Conservation (phyloP, 345 rosid species). For the Linum usitatissimum region DNA sequence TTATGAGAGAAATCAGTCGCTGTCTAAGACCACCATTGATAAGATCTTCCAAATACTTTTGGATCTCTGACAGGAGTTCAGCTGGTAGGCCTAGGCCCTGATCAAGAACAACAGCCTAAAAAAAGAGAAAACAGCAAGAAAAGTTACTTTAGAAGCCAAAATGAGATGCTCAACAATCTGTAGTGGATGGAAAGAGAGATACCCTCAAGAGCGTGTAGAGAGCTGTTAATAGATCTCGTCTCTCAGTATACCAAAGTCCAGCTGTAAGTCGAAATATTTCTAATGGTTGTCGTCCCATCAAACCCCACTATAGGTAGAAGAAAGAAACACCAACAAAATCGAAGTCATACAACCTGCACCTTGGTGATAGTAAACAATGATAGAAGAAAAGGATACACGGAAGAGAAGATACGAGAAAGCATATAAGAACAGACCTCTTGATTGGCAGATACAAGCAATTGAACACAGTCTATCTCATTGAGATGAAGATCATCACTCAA, state of each 20-base stretch:
- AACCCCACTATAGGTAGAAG: constrained; percentile 48
- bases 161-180: constrained; percentile 9
- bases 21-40: constrained; percentile 65
- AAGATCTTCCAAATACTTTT: constrained; percentile 67
- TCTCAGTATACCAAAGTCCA: constrained; percentile 93
- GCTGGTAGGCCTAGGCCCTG: constrained; percentile 62
- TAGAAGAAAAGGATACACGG: not conserved
- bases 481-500: constrained; percentile 86
- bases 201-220: constrained; percentile 74
- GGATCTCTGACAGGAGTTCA: constrained; percentile 65
- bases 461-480: constrained; percentile 80
- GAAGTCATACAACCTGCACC: not conserved
- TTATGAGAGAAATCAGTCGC: constrained; percentile 59
- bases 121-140: constrained; percentile 6
- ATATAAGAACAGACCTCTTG: constrained; percentile 54
- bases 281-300: constrained; percentile 68
- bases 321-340: constrained; percentile 10
- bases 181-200: constrained; percentile 10
- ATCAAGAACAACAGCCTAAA: constrained; percentile 87
- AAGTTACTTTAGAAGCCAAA: constrained; percentile 1
- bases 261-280: constrained; percentile 86
- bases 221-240: constrained; percentile 71
- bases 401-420: constrained; percentile 13
- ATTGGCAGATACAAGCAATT: constrained; percentile 73
- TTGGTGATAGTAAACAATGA: constrained; percentile 1